Percentiles rank a stretch among this genome's conserved stretches.
phyloP scores from a whole-genome alignment of 495 filamentous ascomycete species.

The Xylaria bambusicola region DNA sequence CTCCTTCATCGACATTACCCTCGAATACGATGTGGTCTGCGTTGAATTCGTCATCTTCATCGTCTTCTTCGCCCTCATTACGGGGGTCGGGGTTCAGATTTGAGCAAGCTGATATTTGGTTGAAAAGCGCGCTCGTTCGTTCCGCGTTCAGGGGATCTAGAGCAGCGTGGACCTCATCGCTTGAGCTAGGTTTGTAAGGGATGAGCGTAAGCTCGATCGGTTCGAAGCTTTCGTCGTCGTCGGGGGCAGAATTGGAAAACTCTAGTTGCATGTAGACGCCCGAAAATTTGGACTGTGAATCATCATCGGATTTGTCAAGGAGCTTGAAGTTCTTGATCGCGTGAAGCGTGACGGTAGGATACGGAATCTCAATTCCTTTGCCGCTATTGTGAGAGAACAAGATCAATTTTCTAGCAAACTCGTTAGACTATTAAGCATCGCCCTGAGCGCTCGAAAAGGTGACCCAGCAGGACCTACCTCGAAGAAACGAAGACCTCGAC shows the following conservation, averaged over 20 bases:
- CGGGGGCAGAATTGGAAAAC: slow-evolving; percentile 53
- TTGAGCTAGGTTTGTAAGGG: slow-evolving; percentile 41
- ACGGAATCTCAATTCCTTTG: slow-evolving; percentile 76
- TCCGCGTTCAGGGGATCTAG: slow-evolving; percentile 35
- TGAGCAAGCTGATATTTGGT: slow-evolving; percentile 80
- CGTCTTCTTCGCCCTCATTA: slow-evolving; percentile 52
- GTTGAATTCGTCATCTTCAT: slow-evolving; percentile 49
- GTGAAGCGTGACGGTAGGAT: slow-evolving; percentile 85
- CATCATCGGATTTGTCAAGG: slow-evolving; percentile 29
- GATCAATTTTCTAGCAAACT: slow-evolving; percentile 62
- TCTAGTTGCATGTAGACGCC: slow-evolving; percentile 79
- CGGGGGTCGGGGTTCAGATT: slow-evolving; percentile 84
- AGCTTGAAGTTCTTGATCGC: slow-evolving; percentile 68
- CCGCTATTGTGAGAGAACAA: slow-evolving; percentile 64
- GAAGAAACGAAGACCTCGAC: slow-evolving; percentile 80
- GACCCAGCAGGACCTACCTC: slow-evolving; percentile 56
- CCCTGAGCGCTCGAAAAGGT: neutral
- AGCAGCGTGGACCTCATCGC: slow-evolving; percentile 13
- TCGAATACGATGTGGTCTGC: slow-evolving; percentile 59
- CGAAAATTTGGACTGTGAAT: slow-evolving; percentile 24
- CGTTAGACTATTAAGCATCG: neutral
- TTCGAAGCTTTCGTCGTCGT: slow-evolving; percentile 68
- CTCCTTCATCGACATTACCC: slow-evolving; percentile 38
- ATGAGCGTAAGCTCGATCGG: slow-evolving; percentile 75
- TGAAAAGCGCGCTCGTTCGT: slow-evolving; percentile 59